Base-by-base conservation (phyloP, 1,139 yeast species). In the Pneumocystis carinii region DNA sequence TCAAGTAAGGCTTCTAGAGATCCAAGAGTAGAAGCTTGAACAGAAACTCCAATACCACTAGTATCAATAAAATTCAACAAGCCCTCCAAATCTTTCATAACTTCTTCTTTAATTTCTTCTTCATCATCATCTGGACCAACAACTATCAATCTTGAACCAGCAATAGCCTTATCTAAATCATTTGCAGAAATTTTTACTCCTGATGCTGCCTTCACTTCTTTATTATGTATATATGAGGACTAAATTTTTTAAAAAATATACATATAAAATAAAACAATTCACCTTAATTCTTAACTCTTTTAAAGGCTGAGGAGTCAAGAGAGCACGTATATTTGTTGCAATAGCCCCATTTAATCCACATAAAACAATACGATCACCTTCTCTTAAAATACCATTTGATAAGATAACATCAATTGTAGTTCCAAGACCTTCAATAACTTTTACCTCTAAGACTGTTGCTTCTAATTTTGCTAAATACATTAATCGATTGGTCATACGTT, bases 291-390 rank as follows among this genome's bases (percentile, higher is more conserved):
- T 90, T 75, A 94, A 79, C 76, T 94, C 99, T 73, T 97, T 85
- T 65, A 95, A 78, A 29, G 98, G 98, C 68, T 95, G 99, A 37
- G 99, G 99, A 1, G 99, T 94, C 72, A 94, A 80, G 69, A 94
- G 79, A 0, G 98, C 98, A 73, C 99, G 83, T 67, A 94, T 89
- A 72, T 86, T 90, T 2, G 99, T 94, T n/a, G 92, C 96, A 67
- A 94, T 94, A 15, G 98, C 98, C 53, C 99, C 99, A 74, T 90
- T 92, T 83, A 90, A 82, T 73, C 99, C 99, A 80, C 98, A 94
- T 68, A 94, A 79, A 3, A 94, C 96, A 64, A 94, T 83, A 69
- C 97, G 81, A 71, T 94, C 98, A 74, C 97, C 97, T 75, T 92
- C 98, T 72, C 83, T 83, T 71, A 94, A 78, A 66, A 90, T 79